phyloP scores from a whole-genome alignment of 2,329 filamentous ascomycete genomes.

The Tolypocladium capitatum region DNA sequence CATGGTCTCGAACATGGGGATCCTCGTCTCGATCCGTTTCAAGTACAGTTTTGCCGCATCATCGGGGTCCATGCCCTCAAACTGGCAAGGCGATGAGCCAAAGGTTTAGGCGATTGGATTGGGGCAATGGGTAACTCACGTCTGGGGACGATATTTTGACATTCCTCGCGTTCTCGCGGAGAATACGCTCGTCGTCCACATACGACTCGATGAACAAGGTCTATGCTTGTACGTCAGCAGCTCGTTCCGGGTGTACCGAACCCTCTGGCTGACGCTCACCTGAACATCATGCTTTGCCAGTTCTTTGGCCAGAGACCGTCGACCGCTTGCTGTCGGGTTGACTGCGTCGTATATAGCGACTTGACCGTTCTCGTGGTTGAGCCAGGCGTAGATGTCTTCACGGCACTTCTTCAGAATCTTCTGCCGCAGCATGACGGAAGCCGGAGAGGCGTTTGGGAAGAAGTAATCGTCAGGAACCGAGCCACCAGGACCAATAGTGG shows the following conservation, averaged over 20 bases:
- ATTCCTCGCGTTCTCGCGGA: conserved; percentile 90
- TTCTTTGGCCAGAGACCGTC: conserved; percentile 79
- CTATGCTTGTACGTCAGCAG: conserved; percentile 26
- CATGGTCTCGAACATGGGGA: conserved; percentile 96
- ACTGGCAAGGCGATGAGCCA: conserved; percentile 35
- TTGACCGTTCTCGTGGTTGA: conserved; percentile 95
- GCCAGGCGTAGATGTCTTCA: conserved; percentile 91
- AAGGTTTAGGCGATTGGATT: background rate
- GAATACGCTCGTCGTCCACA: conserved; percentile 84
- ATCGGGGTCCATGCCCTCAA: conserved; percentile 79
- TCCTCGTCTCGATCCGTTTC: conserved; percentile 76
- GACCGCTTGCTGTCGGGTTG: conserved; percentile 73
- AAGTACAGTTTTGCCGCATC: conserved; percentile 90
- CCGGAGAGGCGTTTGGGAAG: conserved; percentile 83
- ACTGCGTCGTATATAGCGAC: conserved; percentile 98
- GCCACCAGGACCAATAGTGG: conserved; percentile 70
- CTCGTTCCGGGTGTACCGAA: background rate
- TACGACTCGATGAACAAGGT: conserved; percentile 95
- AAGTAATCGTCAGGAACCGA: conserved; percentile 96
- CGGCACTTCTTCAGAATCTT: conserved; percentile 97
- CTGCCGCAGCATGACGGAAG: conserved; percentile 84
- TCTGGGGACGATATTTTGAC: conserved; percentile 98
- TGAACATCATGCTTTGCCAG: conserved; percentile 96
- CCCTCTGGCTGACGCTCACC: conserved; percentile 28
- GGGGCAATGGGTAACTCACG: conserved; percentile 32